Evolutionary conservation across 2,329 filamentous ascomycete genomes (phyloP).

Genomic region (Alternaria sp.): DNA sequence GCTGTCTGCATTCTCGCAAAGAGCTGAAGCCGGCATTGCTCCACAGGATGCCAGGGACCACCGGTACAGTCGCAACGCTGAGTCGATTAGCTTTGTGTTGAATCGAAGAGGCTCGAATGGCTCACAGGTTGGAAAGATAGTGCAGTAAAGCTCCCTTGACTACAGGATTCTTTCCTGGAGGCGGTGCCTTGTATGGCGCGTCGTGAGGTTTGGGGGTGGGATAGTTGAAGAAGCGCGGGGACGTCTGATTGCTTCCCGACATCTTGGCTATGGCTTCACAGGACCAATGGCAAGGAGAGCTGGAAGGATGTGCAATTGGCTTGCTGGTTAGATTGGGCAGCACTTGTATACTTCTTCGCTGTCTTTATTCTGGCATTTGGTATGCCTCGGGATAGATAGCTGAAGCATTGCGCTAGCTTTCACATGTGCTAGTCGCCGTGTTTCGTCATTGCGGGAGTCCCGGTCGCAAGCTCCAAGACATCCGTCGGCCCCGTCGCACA

Average conservation of each 20-base stretch:
- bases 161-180: slow-evolving; percentile 68
- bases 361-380: not conserved
- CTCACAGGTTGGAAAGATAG: slow-evolving; percentile 69
- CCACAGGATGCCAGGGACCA: slow-evolving; percentile 73
- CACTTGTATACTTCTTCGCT: not conserved
- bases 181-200: slow-evolving; percentile 45
- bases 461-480: not conserved
- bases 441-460: not conserved
- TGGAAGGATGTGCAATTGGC: not conserved
- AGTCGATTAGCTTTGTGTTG: slow-evolving; percentile 17
- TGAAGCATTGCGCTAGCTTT: not conserved
- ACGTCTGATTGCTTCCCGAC: slow-evolving; percentile 25
- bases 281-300: not conserved
- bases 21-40: slow-evolving; percentile 71
- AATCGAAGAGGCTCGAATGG: slow-evolving; percentile 7
- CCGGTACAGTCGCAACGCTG: slow-evolving; percentile 67
- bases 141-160: slow-evolving; percentile 72
- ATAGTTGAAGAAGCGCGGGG: slow-evolving; percentile 46
- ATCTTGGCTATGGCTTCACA: slow-evolving; percentile 26
- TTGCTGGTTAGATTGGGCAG: not conserved
- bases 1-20: slow-evolving; percentile 62
- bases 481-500: not conserved
- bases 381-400: slow-evolving; percentile 9
- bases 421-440: slow-evolving; percentile 6
- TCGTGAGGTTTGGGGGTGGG: slow-evolving; percentile 43